Base-by-base conservation (phyloP, 2,329 filamentous ascomycete genomes). In the Talaromyces piceae region DNA sequence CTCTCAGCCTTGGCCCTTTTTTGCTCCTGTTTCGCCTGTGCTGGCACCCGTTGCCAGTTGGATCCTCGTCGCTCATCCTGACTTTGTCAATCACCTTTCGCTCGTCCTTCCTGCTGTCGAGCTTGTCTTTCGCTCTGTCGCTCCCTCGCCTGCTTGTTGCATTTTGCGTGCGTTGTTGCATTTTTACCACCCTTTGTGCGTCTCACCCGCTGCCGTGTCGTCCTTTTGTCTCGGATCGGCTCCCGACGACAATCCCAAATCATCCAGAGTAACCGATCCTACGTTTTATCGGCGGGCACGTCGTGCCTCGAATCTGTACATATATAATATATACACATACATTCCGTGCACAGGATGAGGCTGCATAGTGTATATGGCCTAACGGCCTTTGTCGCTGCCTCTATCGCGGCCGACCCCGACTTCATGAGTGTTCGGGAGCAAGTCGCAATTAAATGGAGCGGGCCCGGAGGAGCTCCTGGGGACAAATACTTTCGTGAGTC, bases 401-500 rank as follows among this genome's bases (percentile, higher is more conserved):
- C 41, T 37, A 26, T 33, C 11, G 46, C 41, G 0, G 58, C 61
- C 39, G 69, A 73, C 58, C 66, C 69, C 18, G 63, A 73, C 56
- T 76, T 76, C 48, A 64, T 66, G 53, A 69, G 68, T 44, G 73
- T 76, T 39, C 63, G 70, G 44, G 68, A 66, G 3, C 63, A 62
- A 22, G 56, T 75, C 30, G 61, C 65, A 31, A 67, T 67, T 44
- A 66, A 70, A 44, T 69, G 73, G 55, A 68, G 67, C 46, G 70
- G 67, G 20, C 63, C 64, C 53, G 59, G 58, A 22, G 63, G 65
- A 11, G 67, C 73, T 49, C 67, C 70, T 2, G 67, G 63, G 11
- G 62, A 68, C 31, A 79, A 78, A 62, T 78, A 78, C 61, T 78
- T 78, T 60, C 73, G 70, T 71, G 57, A 67, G 69, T 67, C 45